Evolutionary conservation across 2,329 filamentous ascomycete genomes (phyloP).

Genomic region (Rachicladosporium sp.): DNA sequence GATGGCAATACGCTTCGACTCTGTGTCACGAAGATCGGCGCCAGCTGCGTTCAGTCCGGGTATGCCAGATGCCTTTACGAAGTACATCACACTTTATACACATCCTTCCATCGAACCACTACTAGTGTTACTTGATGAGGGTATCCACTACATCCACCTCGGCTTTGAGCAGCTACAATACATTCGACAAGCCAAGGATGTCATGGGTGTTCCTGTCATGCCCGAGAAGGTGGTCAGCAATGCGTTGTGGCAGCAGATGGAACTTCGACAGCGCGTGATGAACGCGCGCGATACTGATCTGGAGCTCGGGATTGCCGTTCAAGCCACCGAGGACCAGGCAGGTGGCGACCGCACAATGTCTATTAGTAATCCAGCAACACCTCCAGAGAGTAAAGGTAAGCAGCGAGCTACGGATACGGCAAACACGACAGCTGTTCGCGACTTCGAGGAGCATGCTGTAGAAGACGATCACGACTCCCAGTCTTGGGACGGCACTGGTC

Average conservation of each 20-base stretch:
- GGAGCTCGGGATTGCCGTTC: conserved; percentile 39
- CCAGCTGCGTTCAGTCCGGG: conserved; percentile 11
- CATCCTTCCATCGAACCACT: conserved; percentile 43
- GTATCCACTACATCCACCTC: conserved; percentile 48
- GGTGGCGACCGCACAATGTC: conserved; percentile 17
- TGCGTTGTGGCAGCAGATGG: conserved; percentile 46
- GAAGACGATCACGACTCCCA: conserved; percentile 30
- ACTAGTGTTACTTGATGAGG: conserved; percentile 44
- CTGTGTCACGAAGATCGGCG: conserved; percentile 33
- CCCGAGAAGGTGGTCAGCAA: conserved; percentile 43
- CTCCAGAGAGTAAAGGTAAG: conserved; percentile 31
- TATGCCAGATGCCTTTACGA: conserved; percentile 33
- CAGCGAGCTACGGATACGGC: conserved; percentile 19
- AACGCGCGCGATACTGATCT: conserved; percentile 39
- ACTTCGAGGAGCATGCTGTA: conserved; percentile 13
- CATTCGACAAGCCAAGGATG: conserved; percentile 39
- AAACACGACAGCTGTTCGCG: conserved; percentile 4
- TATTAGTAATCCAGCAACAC: conserved; percentile 10
- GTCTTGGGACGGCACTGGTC: conserved; percentile 42
- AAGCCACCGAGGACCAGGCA: conserved; percentile 24
- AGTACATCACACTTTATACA: conserved; percentile 41
- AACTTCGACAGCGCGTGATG: conserved; percentile 42
- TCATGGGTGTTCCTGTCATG: conserved; percentile 42
- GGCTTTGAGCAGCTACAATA: conserved; percentile 47
- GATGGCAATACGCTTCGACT: conserved; percentile 41